Percentiles rank a stretch among this genome's conserved stretches.
phyloP scores from a whole-genome alignment of 169 alveolate genomes.

The Cryptosporidium baileyi region DNA sequence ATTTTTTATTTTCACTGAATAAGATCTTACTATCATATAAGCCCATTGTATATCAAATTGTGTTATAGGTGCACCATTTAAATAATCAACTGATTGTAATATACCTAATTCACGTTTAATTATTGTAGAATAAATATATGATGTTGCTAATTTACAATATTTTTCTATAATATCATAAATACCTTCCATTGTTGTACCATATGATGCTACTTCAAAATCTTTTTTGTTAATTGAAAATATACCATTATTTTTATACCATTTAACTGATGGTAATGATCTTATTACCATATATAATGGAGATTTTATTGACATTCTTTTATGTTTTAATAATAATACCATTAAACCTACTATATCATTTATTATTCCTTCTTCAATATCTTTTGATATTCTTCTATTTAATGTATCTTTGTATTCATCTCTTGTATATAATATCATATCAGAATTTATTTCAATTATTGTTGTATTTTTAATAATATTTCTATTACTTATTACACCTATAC shows the following conservation, averaged over 20 bases:
- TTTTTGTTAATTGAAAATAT: slow-evolving; percentile 58
- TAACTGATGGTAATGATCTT: slow-evolving; percentile 33
- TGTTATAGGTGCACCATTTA: slow-evolving; percentile 59
- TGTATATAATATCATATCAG: slow-evolving; percentile 3
- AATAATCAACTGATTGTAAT: slow-evolving; percentile 34
- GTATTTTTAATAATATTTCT: not conserved
- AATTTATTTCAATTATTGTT: slow-evolving; percentile 13
- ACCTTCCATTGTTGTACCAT: slow-evolving; percentile 65
- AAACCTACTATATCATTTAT: slow-evolving; percentile 47
- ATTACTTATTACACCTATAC: slow-evolving; percentile 15
- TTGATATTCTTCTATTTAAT: slow-evolving; percentile 28
- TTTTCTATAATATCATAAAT: slow-evolving; percentile 36
- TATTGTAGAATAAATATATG: slow-evolving; percentile 42
- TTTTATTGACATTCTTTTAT: slow-evolving; percentile 3
- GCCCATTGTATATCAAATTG: slow-evolving; percentile 66
- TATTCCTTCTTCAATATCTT: slow-evolving; percentile 51
- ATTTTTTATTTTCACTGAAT: slow-evolving; percentile 16
- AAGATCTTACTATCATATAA: slow-evolving; percentile 52
- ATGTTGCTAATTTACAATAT: slow-evolving; percentile 56
- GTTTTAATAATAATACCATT: slow-evolving; percentile 52
- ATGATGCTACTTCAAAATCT: slow-evolving; percentile 68
- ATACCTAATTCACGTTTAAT: slow-evolving; percentile 58
- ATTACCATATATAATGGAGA: slow-evolving; percentile 40
- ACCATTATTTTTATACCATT: slow-evolving; percentile 50
- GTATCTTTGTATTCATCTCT: slow-evolving; percentile 9